Conservation (phyloP, 768 basidiomycete genomes). For the Dacryopinax spathularia region DNA sequence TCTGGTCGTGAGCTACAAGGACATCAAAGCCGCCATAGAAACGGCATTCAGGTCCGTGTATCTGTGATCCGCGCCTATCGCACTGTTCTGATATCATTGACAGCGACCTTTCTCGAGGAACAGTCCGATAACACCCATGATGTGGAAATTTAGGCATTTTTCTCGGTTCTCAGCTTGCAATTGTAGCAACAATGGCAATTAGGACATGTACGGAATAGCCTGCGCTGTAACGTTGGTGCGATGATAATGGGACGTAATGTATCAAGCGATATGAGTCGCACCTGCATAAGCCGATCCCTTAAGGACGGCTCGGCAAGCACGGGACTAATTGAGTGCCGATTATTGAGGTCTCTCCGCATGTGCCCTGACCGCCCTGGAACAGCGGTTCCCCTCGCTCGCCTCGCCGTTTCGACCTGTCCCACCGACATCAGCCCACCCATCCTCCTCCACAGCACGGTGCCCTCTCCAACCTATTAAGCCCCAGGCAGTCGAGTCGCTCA, state of each 20-base stretch:
- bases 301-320: not conserved
- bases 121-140: not conserved
- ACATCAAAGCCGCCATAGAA: conserved; percentile 74
- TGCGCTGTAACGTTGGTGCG: not conserved
- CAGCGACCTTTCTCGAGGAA: not conserved
- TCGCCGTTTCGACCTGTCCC: conserved; percentile 5
- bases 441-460: not conserved
- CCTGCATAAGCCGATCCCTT: not conserved
- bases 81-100: not conserved
- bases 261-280: not conserved
- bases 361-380: not conserved
- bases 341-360: not conserved
- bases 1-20: conserved; percentile 83
- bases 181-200: conserved; percentile 4
- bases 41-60: conserved; percentile 59
- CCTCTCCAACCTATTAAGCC: not conserved
- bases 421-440: not conserved
- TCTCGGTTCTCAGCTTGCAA: not conserved
- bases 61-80: not conserved
- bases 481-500: not conserved
- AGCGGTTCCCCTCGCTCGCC: not conserved
- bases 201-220: conserved; percentile 3
- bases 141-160: not conserved
- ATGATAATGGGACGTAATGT: conserved; percentile 2
- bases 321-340: conserved; percentile 1